These are phyloP conservation scores for Tolypocladium endophyticum DNA, from an alignment of 2,329 filamentous ascomycete genomes.

Conservation along the genomic window DNA sequence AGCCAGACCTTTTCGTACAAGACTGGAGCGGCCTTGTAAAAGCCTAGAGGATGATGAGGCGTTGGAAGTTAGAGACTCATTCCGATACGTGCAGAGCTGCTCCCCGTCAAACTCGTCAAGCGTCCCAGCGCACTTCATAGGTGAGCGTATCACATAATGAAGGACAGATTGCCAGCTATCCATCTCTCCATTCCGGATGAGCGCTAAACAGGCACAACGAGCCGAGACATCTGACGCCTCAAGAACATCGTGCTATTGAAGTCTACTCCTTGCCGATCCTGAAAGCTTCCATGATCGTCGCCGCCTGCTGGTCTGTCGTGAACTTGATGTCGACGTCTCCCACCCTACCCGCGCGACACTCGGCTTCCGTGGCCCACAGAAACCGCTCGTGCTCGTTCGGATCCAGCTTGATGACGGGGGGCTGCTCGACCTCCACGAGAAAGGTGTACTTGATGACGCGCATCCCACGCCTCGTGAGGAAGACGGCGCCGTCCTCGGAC, in stretches of 20 bases:
- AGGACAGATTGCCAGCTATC: not conserved
- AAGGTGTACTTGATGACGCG: conserved; percentile 5
- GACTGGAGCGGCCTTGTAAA: no score
- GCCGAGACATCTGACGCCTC: not conserved
- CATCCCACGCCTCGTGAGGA: not conserved
- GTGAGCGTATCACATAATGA: no score
- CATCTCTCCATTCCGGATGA: not conserved
- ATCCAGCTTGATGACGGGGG: conserved; percentile 12
- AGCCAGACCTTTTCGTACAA: no score
- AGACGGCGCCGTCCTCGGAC: not conserved
- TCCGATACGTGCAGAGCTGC: not conserved
- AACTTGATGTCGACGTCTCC: conserved; percentile 9
- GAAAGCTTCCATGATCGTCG: conserved; percentile 12
- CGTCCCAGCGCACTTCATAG: no score
- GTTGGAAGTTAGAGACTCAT: not conserved
- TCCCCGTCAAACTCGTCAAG: no score
- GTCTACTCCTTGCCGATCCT: not conserved
- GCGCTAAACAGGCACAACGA: not conserved
- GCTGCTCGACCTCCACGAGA: conserved; percentile 10
- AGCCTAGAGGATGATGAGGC: no score
- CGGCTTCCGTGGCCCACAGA: conserved; percentile 18
- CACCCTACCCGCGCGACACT: conserved; percentile 10
- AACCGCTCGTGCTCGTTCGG: conserved; percentile 20
- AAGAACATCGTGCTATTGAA: no score
- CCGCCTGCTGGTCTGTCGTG: conserved; percentile 8